phyloP scores from a whole-genome alignment of 805 yeast species.

The Yamadazyma sp. region DNA sequence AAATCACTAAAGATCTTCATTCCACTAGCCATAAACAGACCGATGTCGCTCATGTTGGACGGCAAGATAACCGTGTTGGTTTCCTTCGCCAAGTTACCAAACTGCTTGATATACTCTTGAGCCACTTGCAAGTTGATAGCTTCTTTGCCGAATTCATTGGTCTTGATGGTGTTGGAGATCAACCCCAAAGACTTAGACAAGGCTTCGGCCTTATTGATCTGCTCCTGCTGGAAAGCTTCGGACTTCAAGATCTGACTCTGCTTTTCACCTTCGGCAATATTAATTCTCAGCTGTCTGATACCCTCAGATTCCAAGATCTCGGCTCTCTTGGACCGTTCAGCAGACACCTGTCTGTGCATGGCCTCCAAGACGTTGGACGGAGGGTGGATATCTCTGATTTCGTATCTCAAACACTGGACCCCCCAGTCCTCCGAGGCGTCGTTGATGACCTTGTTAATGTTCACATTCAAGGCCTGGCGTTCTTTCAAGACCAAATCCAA shows the following conservation, averaged over 20 bases:
- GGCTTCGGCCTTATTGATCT: conserved; percentile 69
- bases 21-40: conserved; percentile 74
- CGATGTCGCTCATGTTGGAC: conserved; percentile 69
- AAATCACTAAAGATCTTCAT: conserved; percentile 58
- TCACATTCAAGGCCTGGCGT: conserved; percentile 67
- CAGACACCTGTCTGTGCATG: conserved; percentile 88
- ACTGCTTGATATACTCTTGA: conserved; percentile 78
- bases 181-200: conserved; percentile 67
- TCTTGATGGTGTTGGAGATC: conserved; percentile 65
- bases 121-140: conserved; percentile 82
- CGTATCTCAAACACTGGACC: conserved; percentile 77
- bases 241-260: conserved; percentile 70
- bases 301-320: conserved; percentile 88
- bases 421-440: conserved; percentile 90
- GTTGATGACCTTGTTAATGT: conserved; percentile 76
- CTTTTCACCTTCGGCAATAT: conserved; percentile 81
- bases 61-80: conserved; percentile 77
- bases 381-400: conserved; percentile 85
- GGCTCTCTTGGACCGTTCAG: conserved; percentile 84
- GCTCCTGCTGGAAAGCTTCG: conserved; percentile 63
- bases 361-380: conserved; percentile 84
- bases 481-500: conserved; percentile 77
- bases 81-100: conserved; percentile 80
- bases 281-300: conserved; percentile 72
- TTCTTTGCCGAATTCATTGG: conserved; percentile 68